Conservation (phyloP, 345 rosid genomes). For the Lepidium sativum region DNA sequence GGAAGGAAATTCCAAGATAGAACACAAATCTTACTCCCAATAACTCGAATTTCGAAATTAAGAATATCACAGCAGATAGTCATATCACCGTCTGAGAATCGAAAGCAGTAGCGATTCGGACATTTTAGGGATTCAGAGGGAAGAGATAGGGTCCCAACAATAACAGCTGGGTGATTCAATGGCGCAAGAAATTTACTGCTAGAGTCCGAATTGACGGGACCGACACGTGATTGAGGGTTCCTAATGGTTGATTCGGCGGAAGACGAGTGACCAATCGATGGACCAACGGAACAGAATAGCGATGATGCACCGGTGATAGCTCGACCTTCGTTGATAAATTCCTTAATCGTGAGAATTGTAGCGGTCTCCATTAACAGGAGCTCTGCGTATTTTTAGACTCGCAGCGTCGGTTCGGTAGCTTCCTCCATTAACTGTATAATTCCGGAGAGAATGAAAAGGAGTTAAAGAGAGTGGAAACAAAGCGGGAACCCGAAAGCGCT, state of each 20-base stretch:
- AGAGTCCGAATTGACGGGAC: constrained; percentile 2
- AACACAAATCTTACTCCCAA: constrained; percentile 44
- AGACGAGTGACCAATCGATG: constrained; percentile 9
- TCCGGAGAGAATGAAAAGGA: background rate
- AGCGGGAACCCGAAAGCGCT: constrained; percentile 21
- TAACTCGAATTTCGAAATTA: constrained; percentile 25
- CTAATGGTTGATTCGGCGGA: background rate
- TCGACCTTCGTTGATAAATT: constrained; percentile 35
- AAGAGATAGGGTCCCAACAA: constrained; percentile 55
- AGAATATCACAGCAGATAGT: constrained; percentile 73
- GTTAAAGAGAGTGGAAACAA: background rate
- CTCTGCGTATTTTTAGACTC: background rate
- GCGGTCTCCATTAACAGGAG: constrained; percentile 30
- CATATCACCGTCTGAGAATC: constrained; percentile 49
- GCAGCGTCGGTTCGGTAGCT: background rate
- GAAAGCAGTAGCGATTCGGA: constrained; percentile 51
- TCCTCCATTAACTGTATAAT: background rate
- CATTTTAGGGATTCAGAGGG: constrained; percentile 46
- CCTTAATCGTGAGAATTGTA: constrained; percentile 34
- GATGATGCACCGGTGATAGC: constrained; percentile 54
- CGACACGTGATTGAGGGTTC: constrained; percentile 5
- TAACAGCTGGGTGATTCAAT: constrained; percentile 33
- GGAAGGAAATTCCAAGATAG: constrained; percentile 76
- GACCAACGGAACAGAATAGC: constrained; percentile 20
- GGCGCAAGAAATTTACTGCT: constrained; percentile 35